Percentiles rank a stretch among this genome's conserved stretches.
These are phyloP conservation scores for Leccinum sublutescens DNA, from an alignment of 768 basidiomycete genomes.

Conservation along the genomic window DNA sequence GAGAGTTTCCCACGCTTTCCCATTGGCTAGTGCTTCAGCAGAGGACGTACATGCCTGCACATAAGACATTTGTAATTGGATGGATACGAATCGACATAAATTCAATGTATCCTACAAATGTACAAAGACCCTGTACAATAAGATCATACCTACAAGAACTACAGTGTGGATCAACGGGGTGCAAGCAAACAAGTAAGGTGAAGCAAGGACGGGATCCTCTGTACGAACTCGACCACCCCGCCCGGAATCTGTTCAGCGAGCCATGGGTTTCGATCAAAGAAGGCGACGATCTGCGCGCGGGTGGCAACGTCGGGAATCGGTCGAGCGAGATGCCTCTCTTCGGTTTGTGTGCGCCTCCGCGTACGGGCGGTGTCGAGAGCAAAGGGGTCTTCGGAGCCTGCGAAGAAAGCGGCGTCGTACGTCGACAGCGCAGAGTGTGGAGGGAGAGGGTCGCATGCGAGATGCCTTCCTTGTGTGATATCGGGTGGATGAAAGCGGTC, in stretches of 20 bases:
- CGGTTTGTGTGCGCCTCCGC: constrained; percentile 42
- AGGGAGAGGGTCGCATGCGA: constrained; percentile 76
- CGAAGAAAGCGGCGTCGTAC: constrained; percentile 80
- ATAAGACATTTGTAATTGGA: no score
- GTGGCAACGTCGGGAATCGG: constrained; percentile 58
- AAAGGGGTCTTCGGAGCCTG: constrained; percentile 53
- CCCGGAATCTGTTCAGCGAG: constrained; percentile 60
- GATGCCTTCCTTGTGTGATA: constrained; percentile 49
- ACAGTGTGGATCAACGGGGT: no score
- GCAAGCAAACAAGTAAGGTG: no score
- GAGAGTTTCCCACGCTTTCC: no score
- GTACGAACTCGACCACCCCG: constrained; percentile 62
- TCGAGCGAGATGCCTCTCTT: constrained; percentile 53
- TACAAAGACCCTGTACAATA: no score
- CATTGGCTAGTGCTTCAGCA: no score
- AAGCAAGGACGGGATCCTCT: constrained; percentile 34
- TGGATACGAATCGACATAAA: no score
- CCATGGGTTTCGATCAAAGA: constrained; percentile 56
- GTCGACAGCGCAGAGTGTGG: constrained; percentile 55
- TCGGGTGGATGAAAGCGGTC: constrained; percentile 65
- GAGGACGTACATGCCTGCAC: no score
- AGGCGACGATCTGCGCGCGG: constrained; percentile 57
- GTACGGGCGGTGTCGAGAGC: constrained; percentile 23
- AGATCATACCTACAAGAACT: no score
- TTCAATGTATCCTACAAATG: no score